Conservation (phyloP, 2,329 filamentous ascomycete genomes). For the Sarocladiaceae sp. region DNA sequence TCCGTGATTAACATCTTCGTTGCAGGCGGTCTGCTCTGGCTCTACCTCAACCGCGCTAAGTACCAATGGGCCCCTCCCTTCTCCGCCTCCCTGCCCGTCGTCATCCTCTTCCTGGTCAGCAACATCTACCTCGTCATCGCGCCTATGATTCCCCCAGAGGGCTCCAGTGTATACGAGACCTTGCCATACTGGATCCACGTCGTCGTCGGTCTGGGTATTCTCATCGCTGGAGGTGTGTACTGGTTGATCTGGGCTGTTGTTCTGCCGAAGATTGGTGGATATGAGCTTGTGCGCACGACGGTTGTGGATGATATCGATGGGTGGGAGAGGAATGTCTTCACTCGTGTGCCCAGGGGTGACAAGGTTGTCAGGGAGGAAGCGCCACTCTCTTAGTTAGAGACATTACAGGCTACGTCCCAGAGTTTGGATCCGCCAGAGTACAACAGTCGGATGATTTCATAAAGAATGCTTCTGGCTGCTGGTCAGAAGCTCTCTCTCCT, state of each 20-base stretch:
- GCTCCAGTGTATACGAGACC: conserved; percentile 39
- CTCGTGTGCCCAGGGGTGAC: neutral
- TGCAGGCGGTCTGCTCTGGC: conserved; percentile 45
- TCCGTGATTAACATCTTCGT: conserved; percentile 51
- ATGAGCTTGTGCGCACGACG: conserved; percentile 19
- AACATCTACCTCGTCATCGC: conserved; percentile 50
- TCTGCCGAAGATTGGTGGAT: conserved; percentile 38
- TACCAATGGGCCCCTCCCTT: conserved; percentile 48
- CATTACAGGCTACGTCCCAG: too few relatives aligned
- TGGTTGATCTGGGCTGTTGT: conserved; percentile 44
- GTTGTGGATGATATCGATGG: neutral
- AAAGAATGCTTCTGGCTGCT: too few relatives aligned
- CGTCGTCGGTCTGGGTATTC: conserved; percentile 41
- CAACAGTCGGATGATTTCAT: too few relatives aligned
- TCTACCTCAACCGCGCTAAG: conserved; percentile 45
- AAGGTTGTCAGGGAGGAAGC: neutral
- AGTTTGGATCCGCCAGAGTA: too few relatives aligned
- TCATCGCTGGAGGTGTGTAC: conserved; percentile 39
- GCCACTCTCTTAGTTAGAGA: neutral
- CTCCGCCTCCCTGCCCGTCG: conserved; percentile 45
- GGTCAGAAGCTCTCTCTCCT: too few relatives aligned
- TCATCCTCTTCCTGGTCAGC: conserved; percentile 42
- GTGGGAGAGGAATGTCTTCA: neutral
- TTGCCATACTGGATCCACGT: conserved; percentile 47
- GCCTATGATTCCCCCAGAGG: conserved; percentile 39